Conservation (phyloP, 75 land plant genomes). For the Pinus tabuliformis region DNA sequence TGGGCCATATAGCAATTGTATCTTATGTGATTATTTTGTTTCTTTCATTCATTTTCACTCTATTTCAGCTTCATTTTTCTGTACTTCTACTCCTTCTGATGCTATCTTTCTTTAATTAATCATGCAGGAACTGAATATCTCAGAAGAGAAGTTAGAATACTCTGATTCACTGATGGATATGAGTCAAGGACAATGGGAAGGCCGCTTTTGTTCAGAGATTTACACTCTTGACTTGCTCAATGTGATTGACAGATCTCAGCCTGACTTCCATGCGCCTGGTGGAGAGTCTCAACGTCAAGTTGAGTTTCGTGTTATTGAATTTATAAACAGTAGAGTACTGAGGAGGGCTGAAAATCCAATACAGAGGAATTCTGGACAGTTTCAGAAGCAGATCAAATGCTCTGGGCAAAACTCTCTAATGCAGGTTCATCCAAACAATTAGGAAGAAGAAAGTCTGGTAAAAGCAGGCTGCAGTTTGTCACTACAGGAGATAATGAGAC, state of each 20-base stretch:
- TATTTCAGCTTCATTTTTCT: background rate
- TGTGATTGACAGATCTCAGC: slow-evolving; percentile 53
- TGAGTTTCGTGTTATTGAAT: slow-evolving; percentile 71
- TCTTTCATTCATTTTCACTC: background rate
- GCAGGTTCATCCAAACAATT: slow-evolving; percentile 32
- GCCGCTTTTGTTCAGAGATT: slow-evolving; percentile 59
- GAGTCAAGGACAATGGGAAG: slow-evolving; percentile 88
- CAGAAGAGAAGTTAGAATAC: slow-evolving; percentile 59
- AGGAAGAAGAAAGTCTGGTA: slow-evolving; percentile 59
- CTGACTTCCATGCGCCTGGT: slow-evolving; percentile 78
- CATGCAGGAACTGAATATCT: slow-evolving; percentile 63
- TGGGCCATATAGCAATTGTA: background rate
- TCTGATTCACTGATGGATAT: slow-evolving; percentile 68
- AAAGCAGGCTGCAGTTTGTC: slow-evolving; percentile 74
- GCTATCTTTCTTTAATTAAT: background rate
- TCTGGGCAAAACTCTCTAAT: slow-evolving; percentile 28
- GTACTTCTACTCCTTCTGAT: background rate
- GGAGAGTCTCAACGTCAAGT: slow-evolving; percentile 89
- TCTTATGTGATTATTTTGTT: background rate
- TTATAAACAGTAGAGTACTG: slow-evolving; percentile 58
- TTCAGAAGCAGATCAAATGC: slow-evolving; percentile 32
- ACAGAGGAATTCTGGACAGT: slow-evolving; percentile 19
- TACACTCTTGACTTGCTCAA: slow-evolving; percentile 62
- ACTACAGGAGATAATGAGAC: slow-evolving; percentile 37
- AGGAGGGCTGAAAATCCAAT: slow-evolving; percentile 17